Evolutionary conservation across 140 eudicot species (phyloP), one percentile per base, ranked within the genome.

Genomic region (Anethum foeniculum): DNA sequence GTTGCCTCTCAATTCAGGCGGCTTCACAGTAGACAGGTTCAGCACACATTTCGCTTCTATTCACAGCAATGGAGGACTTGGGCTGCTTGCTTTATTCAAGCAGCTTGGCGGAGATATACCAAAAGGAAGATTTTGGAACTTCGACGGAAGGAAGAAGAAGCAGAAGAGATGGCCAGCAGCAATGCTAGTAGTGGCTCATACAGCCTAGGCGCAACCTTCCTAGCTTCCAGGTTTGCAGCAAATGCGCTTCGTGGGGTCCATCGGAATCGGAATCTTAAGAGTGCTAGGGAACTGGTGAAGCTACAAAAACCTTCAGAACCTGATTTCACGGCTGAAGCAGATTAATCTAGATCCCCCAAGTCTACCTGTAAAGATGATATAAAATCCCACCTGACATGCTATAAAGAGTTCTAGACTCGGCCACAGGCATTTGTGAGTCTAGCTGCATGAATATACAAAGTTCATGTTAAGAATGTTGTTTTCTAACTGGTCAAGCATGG

Each of bases 41-140:
- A 80, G 18, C 86, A 84, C 39, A 84, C 86, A 3, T 79, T 83
- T 21, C 83, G 83, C 16, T 83, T 83, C 65, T 83, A 83, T 77
- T 83, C 86, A 4, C 79, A 79, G 65, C 86, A 71, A 28, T 83
- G 86, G 86, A 54, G 86, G 68, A 83, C 86, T 27, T 84, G 86
- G 86, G 83, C 83, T 34, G 86, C 86, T 49, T 72, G 71, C 73
- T 84, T 84, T 32, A 80, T 84, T 32, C 86, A 84, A 74, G 80
- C 86, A 21, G 86, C 86, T 27, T 84, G 83, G 83, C 72, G 78
- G 23, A 54, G 81, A 23, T 82, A 76, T 36, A 60, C 78, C 21
- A 82, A 82, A 52, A 76, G 81, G 77, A 82, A 82, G 72, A 32
- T 82, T 46, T 12, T 77, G 77, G 77, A 76, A 34, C 77, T 36